Base-by-base conservation (phyloP, 169 alveolate genomes). In the Theileria orientalis region DNA sequence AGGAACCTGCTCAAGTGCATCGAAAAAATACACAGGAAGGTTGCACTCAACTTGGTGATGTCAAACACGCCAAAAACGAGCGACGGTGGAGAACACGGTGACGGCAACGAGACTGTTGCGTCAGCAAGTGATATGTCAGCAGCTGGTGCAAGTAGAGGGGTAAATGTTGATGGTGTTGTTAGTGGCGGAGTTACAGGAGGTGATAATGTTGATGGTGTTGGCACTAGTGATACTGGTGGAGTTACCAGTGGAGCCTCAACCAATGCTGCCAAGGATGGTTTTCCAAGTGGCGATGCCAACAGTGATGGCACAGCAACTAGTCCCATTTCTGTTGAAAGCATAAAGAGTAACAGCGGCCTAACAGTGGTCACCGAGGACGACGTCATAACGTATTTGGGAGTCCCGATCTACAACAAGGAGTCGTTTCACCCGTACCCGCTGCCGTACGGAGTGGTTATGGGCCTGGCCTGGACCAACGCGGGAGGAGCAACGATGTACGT, bases 401-500 rank as follows among this genome's bases (percentile, higher is more conserved):
- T 72, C 11, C 88, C 88, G n/a, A 73, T 72, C 8, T 80, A 64
- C 40, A 62, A 68, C n/a, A 71, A 44, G 82, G 88, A 80, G 56
- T 27, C 79, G 27, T 19, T 80, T 25, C 88, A 80, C 25, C 88
- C 83, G 6, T 70, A 80, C 59, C 88, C 88, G 46, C 51, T 80
- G 54, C 88, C 88, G 0, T 67, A 88, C 60, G 99, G 99, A 1
- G 97, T 93, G 30, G 96, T 94, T 49, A 92, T 93, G 91, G 98
- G 98, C 8, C 87, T 96, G 41, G 99, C 99, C 16, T 95, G 96
- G 93, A 95, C 98, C 41, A 90, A 91, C 49, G 75, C 86, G 76
- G 99, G 99, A 27, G 99, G 99, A 9, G 93, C 96, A 3, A 90
- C 94, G 54, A 77, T 96, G 32, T 95, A 87, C 30, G 95, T 95